Evolutionary conservation across 2,329 filamentous ascomycete species (phyloP), one percentile per base, ranked within the genome.

Genomic region (Hymenoscyphus scutula): DNA sequence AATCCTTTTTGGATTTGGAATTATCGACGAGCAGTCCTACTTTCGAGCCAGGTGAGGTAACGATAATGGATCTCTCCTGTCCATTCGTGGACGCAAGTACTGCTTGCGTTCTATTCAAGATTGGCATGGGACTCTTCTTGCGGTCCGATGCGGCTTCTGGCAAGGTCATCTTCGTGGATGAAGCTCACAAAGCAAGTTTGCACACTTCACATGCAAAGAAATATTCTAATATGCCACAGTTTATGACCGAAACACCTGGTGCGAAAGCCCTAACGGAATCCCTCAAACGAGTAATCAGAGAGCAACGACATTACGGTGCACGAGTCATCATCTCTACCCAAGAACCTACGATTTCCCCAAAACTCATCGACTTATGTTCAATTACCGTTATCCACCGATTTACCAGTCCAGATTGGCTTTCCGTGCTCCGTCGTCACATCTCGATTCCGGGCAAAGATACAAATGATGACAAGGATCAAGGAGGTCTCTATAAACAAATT

Each of bases 281-380:
- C 0, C 77, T 93, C 0, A 77, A 90, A 0, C 78, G 80, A 0
- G 82, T 84, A 0, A 89, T 93, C 67, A 83, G 89, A 0, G 79
- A 88, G 23, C 89, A 94, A 73, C 84, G 89, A 0, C 90, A 93
- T 70, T 75, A 86, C 1, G 89, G 82, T 0, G 80, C 82, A 0
- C 82, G 89, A 0, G 79, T 92, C 5, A 72, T 93, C 51, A 87
- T 94, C 34, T 87, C 89, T 0, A 93, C 90, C 0, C 89, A 95
- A 71, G 90, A 94, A 69, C 90, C 90, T 0, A 91, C 88, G 0
- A 80, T 93, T 4, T 88, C 87, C 0, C 84, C 86, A 0, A 80
- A 81, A n/a, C 80, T 95, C 0, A 80, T 93, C 0, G 89, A 91
- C 60, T 77, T 94, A 0, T 92, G 87, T 73, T 87, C 84, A 1